Base-by-base conservation (phyloP, 257 asterid species). In the Forsythia suspensa region DNA sequence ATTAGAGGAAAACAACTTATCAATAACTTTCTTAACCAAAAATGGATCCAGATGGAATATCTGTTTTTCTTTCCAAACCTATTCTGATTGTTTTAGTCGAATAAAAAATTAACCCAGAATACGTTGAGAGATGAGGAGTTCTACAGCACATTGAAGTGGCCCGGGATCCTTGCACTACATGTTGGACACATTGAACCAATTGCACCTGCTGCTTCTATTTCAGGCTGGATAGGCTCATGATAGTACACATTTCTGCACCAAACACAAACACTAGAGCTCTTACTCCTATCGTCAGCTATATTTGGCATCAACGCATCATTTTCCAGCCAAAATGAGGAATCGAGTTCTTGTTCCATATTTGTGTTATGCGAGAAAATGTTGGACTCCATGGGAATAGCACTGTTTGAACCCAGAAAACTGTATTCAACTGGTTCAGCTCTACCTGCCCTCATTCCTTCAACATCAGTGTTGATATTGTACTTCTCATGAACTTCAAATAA, bases 161-260 rank as follows among this genome's bases (percentile, higher is more conserved):
- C 79, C 0, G 90, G 83, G 44, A 86, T 79, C 77, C 81, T 87
- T 44, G 91, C 82, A 79, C 88, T 84, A 86, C 93, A 91, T 63
- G 87, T 38, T 65, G 86, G 91, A 78, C 97, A 94, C 76, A 92
- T 83, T 3, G 92, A 81, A 71, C 93, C 97, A 61, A 90, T 90
- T 42, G 88, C 86, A 36, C 92, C 96, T 7, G 89, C 72, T 81
- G 85, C 90, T 38, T 83, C 74, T 38, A 74, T 71, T 36, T 88
- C 92, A 37, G 86, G 80, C 44, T 90, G 86, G 29, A 77, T 41
- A 6, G 86, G 82, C n/a, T 90, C 92, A 6, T 87, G 86, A 80
- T 77, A 90, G 69, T 90, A 94, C 76, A 83, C 75, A 73, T 69
- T 87, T 79, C 91, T 87, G 86, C 98, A 94, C 92, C 95, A 92